These are phyloP conservation scores for Silene noctiflora DNA, from an alignment of 179 eudicot genomes.

Conservation along the genomic window DNA sequence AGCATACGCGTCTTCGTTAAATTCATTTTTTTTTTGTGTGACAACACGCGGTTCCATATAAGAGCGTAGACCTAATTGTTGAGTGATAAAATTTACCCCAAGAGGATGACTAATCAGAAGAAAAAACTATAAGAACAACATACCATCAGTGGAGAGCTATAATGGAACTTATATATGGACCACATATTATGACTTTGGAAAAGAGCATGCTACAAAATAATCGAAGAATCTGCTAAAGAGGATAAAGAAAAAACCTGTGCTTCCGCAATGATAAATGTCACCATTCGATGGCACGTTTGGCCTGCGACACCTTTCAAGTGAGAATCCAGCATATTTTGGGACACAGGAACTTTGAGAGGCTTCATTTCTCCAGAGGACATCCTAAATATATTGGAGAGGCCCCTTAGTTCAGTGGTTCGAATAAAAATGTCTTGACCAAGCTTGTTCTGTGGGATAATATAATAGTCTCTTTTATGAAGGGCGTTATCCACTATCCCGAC, in stretches of 20 bases:
- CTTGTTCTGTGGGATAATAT: conserved; percentile 77
- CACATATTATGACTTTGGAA: not conserved
- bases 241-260: conserved; percentile 61
- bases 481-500: conserved; percentile 50
- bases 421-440: conserved; percentile 92
- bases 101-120: too few species aligned
- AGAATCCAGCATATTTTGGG: conserved; percentile 80
- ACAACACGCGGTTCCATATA: too few species aligned
- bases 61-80: too few species aligned
- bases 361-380: conserved; percentile 89
- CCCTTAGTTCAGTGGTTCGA: conserved; percentile 64
- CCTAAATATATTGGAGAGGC: conserved; percentile 62
- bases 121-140: too few species aligned
- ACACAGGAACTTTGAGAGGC: conserved; percentile 79
- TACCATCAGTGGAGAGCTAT: too few species aligned
- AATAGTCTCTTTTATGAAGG: conserved; percentile 68
- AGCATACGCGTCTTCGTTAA: too few species aligned
- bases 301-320: conserved; percentile 63
- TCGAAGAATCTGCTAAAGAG: not conserved
- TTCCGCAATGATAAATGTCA: conserved; percentile 72
- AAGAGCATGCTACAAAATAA: not conserved
- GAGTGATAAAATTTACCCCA: too few species aligned
- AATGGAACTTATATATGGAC: not conserved
- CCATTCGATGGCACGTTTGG: conserved; percentile 55
- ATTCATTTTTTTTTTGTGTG: too few species aligned